A percentile compares a stretch with the other conserved stretches of the same genome.
Evolutionary conservation across 2,329 filamentous ascomycete species (phyloP).

Genomic region (Xylariaceae sp.): DNA sequence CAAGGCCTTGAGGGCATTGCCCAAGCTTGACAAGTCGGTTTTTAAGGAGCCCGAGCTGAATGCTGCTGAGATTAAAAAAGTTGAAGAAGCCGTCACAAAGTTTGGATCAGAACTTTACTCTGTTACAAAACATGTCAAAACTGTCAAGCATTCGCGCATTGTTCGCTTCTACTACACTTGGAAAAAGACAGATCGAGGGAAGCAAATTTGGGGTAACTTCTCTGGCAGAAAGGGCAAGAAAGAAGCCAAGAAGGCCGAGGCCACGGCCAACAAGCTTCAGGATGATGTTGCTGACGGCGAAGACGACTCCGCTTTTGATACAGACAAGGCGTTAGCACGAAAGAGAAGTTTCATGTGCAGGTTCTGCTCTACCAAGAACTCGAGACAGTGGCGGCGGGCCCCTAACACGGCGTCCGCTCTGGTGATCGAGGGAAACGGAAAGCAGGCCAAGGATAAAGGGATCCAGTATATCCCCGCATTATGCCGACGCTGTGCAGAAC

Average conservation of each 20-base stretch:
- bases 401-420: conserved; percentile 75
- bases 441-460: conserved; percentile 80
- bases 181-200: conserved; percentile 90
- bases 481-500: conserved; percentile 84
- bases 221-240: conserved; percentile 89
- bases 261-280: conserved; percentile 73
- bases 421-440: conserved; percentile 65
- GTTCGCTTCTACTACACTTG: conserved; percentile 96
- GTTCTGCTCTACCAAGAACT: conserved; percentile 80
- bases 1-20: conserved; percentile 70
- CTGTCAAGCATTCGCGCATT: conserved; percentile 75
- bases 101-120: conserved; percentile 87
- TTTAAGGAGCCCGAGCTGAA: conserved; percentile 85
- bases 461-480: conserved; percentile 77
- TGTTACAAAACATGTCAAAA: conserved; percentile 84
- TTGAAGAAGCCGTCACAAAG: conserved; percentile 88
- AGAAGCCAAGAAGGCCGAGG: conserved; percentile 74
- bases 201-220: conserved; percentile 87
- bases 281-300: conserved; percentile 91
- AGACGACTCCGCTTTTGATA: conserved; percentile 95
- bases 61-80: conserved; percentile 79
- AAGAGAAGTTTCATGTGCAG: conserved; percentile 92
- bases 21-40: conserved; percentile 67
- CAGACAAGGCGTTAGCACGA: conserved; percentile 75
- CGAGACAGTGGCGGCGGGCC: conserved; percentile 89